Base-by-base conservation (phyloP, 2,329 filamentous ascomycete species). In the Colletotrichum sojae region DNA sequence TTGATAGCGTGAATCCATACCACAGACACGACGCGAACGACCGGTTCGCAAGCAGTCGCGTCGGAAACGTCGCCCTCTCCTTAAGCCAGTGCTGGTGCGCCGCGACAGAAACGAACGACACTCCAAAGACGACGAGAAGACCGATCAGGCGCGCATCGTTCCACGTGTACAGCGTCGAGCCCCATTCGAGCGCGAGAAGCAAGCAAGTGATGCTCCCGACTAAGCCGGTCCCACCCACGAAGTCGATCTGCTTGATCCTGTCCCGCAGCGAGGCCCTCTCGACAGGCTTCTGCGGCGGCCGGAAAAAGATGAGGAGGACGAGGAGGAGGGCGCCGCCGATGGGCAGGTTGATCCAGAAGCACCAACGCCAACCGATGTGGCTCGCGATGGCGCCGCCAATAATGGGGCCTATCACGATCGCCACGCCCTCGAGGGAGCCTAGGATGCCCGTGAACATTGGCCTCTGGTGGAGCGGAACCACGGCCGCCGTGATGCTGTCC, bases 321-420 rank as follows among this genome's bases (percentile, higher is more conserved):
- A 83, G 12, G 15, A 84, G 78, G 5, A 84, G 83, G 18, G 84
- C 76, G 40, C 79, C 84, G 16, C 86, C 86, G 57, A 89, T 81
- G 8, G 87, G 87, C 13, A 89, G 81, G 70, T 89, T 89, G 74
- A 89, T 84, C 73, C 85, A 89, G 73, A 89, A 89, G 74, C 87
- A 88, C 87, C 87, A 86, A 59, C 81, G 39, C 51, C 54, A 62
- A 43, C 40, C 25, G 3, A 64, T 43, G 45, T 51, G 53, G 36
- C 52, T 64, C 4, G 62, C 54, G 16, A 64, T 57, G 6, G 62
- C 53, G 16, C 62, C 62, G 6, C 62, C 62, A 20, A 64, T 58
- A 18, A 64, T 51, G 16, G 62, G 62, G 2, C 62, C 62, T 6
- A 57, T 18, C 16, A 58, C 53, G 18, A 57, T 36, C 1, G 52